Conservation (phyloP, 2,329 filamentous ascomycete species). For the Alternaria sp. region DNA sequence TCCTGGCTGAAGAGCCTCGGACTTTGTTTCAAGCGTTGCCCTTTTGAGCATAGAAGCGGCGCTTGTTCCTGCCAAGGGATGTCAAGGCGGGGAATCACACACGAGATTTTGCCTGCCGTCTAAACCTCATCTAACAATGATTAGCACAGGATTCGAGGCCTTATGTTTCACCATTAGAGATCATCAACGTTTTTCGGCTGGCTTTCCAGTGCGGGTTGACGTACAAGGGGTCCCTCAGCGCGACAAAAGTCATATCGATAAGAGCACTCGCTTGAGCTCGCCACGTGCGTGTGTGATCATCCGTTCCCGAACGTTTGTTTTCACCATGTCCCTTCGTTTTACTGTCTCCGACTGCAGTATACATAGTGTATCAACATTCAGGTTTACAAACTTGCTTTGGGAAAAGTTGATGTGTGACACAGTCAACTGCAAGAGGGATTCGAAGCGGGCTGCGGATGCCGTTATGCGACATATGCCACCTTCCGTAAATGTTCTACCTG, state of each 20-base stretch:
- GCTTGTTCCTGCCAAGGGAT: conserved; percentile 29
- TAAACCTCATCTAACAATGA: conserved; percentile 11
- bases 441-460: conserved; percentile 5
- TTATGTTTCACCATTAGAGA: conserved; percentile 21
- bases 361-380: not conserved
- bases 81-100: conserved; percentile 13
- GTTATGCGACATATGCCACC: conserved; percentile 11
- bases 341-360: conserved; percentile 5
- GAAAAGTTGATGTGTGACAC: not conserved
- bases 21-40: conserved; percentile 37
- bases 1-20: conserved; percentile 26
- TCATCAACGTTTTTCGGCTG: conserved; percentile 5
- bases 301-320: conserved; percentile 8
- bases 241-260: conserved; percentile 21
- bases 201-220: not conserved
- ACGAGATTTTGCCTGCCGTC: conserved; percentile 3
- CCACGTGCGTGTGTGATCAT: conserved; percentile 19
- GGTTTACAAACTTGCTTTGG: not conserved
- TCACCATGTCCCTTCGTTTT: conserved; percentile 3
- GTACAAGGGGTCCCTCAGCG: conserved; percentile 2
- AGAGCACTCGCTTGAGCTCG: conserved; percentile 18
- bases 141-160: conserved; percentile 14
- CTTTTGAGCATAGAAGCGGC: conserved; percentile 26
- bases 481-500: conserved; percentile 8
- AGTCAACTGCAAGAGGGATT: not conserved